Evolutionary conservation across 352 stramenopile species (phyloP).

Genomic region (Pythium brachiatum): DNA sequence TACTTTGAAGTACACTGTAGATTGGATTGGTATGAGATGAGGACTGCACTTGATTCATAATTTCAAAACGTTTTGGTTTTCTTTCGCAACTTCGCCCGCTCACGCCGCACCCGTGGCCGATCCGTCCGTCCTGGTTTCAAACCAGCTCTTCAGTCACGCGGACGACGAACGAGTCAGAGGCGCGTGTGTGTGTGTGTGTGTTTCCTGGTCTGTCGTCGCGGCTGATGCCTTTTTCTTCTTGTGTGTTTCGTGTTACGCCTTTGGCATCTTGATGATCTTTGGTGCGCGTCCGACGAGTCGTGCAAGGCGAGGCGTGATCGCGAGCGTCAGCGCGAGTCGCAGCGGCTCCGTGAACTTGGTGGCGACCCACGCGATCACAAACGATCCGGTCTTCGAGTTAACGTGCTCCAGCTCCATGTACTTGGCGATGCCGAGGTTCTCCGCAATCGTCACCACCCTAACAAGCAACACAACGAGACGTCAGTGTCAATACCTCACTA

Average conservation of each 20-base stretch:
- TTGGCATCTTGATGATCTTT: constrained; percentile 35
- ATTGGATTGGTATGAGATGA: no score
- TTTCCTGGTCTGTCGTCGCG: background rate
- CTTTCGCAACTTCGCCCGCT: background rate
- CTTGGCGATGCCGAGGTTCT: constrained; percentile 71
- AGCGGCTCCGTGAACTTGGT: constrained; percentile 88
- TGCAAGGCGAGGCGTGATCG: constrained; percentile 73
- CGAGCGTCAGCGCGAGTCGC: constrained; percentile 72
- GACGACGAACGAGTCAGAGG: background rate
- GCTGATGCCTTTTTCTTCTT: background rate
- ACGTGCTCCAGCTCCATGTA: constrained; percentile 80
- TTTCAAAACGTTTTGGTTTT: constrained; percentile 1
- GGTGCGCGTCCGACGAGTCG: constrained; percentile 67
- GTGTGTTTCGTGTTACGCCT: constrained; percentile 12
- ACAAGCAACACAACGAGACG: constrained; percentile 6
- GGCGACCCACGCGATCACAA: constrained; percentile 80
- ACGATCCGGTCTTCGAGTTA: constrained; percentile 77
- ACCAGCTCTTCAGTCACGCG: background rate
- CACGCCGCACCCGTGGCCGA: background rate
- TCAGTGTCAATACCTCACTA: background rate
- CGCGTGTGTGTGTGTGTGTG: background rate
- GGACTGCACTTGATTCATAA: background rate
- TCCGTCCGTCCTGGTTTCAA: background rate
- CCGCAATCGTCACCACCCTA: constrained; percentile 65
- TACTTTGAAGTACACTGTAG: no score